Evolutionary conservation across 2,329 filamentous ascomycete genomes (phyloP), one percentile per base, ranked within the genome.

Genomic region (Claviceps citrina): DNA sequence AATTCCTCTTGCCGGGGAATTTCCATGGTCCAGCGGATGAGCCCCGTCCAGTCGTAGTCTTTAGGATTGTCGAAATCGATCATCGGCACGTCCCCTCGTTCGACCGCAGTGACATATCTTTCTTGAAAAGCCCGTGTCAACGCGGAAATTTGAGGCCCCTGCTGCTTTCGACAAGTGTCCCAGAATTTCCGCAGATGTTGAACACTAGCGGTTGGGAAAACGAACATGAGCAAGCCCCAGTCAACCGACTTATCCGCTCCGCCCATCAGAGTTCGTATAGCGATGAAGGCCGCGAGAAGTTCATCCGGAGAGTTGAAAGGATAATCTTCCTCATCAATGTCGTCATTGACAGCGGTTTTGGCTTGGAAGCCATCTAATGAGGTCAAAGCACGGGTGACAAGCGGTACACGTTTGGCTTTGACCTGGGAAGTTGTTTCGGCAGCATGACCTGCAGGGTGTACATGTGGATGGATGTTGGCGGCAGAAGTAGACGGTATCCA

Each of bases 1-100:
- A 68, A 50, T 0, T 63, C 63, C 40, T 67, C 61, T 24, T 64
- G 57, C 1, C 60, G 60, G 19, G 66, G 58, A 4, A 73, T 70
- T 18, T 67, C 63, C 46, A 74, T 61, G 1, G 77, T 70, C 83
- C 83, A 89, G 27, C 69, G 64, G 35, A 86, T 69, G 5, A 87
- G 57, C 4, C 55, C 57, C 8, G 64, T 59, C 81, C 83, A 86
- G 51, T 87, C 78, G 43, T 84, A 84, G 2, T 68, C 66, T 30
- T 70, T 55, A 0, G 76, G 65, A 34, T 80, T 60, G 38, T 81
- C 67, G 46, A 73, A 82, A 53, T 84, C 64, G 16, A 87, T 64
- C 2, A 64, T 55, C 2, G 75, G 68, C 1, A 87, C 47, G 44
- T 78, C 67, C 7, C 70, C 69, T 2, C 64, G 65, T 46, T 77